A percentile compares a stretch with the other conserved stretches of the same genome.
These are phyloP conservation scores for Millerozyma miso DNA, from an alignment of 805 yeast genomes.

Conservation along the genomic window DNA sequence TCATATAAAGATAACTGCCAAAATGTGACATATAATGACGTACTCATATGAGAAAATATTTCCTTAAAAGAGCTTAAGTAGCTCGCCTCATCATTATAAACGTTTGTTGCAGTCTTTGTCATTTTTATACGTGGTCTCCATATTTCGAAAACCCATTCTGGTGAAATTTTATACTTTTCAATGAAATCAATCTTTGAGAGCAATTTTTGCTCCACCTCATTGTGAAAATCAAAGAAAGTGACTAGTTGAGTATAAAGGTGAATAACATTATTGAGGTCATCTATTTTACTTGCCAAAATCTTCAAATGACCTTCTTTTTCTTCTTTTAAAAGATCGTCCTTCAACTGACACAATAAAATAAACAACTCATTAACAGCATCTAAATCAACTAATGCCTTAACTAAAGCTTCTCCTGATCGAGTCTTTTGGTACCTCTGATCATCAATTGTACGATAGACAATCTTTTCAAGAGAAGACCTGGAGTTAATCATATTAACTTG, in stretches of 20 bases:
- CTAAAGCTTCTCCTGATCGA: slow-evolving; percentile 47
- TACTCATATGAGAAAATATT: not conserved
- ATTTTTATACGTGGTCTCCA: slow-evolving; percentile 56
- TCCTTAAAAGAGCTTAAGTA: not conserved
- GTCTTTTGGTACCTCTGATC: slow-evolving; percentile 50
- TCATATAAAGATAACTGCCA: slow-evolving; percentile 77
- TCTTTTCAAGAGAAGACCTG: slow-evolving; percentile 51
- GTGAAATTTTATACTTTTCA: slow-evolving; percentile 40
- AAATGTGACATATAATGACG: slow-evolving; percentile 49
- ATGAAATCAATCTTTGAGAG: slow-evolving; percentile 39
- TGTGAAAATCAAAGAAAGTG: slow-evolving; percentile 43
- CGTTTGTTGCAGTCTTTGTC: slow-evolving; percentile 12
- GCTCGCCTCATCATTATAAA: not conserved
- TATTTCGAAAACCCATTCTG: slow-evolving; percentile 69
- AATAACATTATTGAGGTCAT: slow-evolving; percentile 64
- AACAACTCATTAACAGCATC: slow-evolving; percentile 60
- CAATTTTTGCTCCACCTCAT: slow-evolving; percentile 30
- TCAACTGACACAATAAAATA: slow-evolving; percentile 52
- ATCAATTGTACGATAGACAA: slow-evolving; percentile 55
- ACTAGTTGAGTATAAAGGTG: slow-evolving; percentile 61
- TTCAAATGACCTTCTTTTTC: slow-evolving; percentile 51
- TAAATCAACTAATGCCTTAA: slow-evolving; percentile 40
- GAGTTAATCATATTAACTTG: slow-evolving; percentile 67
- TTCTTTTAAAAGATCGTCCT: slow-evolving; percentile 34
- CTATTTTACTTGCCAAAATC: slow-evolving; percentile 65